Percentiles rank a stretch among this genome's conserved stretches.
phyloP scores from a whole-genome alignment of 2,329 filamentous ascomycete genomes.

The Apiospora hydei region DNA sequence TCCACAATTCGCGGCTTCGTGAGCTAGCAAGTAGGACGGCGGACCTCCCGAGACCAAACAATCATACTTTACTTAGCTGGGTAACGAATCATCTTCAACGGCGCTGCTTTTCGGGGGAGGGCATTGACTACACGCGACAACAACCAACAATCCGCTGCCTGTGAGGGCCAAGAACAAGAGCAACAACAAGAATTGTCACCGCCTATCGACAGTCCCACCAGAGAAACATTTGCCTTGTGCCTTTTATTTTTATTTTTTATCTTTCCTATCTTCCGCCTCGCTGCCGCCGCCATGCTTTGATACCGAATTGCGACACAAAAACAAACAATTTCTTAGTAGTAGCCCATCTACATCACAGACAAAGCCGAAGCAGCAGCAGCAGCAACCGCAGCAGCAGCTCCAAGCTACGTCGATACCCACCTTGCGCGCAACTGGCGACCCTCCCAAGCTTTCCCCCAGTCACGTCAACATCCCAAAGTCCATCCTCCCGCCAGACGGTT shows the following conservation, averaged over 20 bases:
- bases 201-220: neutral
- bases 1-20: constrained; percentile 14
- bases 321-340: neutral
- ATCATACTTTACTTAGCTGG: constrained; percentile 20
- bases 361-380: constrained; percentile 1
- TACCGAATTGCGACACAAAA: constrained; percentile 6
- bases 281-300: constrained; percentile 19
- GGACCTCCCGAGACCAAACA: constrained; percentile 21
- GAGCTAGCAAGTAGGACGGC: neutral
- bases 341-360: neutral
- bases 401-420: constrained; percentile 19
- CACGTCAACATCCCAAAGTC: constrained; percentile 12
- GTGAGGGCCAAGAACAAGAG: neutral
- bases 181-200: constrained; percentile 5
- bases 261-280: neutral
- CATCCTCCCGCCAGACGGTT: neutral
- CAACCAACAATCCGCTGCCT: constrained; percentile 5
- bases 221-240: too few species aligned
- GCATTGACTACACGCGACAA: constrained; percentile 20
- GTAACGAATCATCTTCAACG: constrained; percentile 21
- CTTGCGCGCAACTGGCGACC: neutral
- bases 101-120: constrained; percentile 16
- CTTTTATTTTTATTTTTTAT: neutral
- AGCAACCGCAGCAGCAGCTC: neutral
- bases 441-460: constrained; percentile 3